phyloP scores from a whole-genome alignment of 2,329 filamentous ascomycete species.

The Exophiala aquamarina region DNA sequence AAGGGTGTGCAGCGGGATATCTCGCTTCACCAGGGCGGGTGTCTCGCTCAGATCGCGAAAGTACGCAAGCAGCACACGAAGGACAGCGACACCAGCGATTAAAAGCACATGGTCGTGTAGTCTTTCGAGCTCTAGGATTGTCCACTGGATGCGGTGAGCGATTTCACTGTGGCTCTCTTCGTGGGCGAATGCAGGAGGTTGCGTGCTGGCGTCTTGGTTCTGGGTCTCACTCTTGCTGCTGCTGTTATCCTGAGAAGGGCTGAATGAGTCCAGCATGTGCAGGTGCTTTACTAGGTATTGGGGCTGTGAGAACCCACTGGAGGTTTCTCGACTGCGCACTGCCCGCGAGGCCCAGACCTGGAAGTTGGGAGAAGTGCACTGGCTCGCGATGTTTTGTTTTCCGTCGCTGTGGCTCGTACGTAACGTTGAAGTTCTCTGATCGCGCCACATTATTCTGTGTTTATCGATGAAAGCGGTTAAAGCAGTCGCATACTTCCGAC shows the following conservation, averaged over 20 bases:
- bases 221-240: too few relatives aligned
- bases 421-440: slow-evolving; percentile 45
- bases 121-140: slow-evolving; percentile 88
- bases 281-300: too few relatives aligned
- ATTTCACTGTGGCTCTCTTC: too few relatives aligned
- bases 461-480: slow-evolving; percentile 80
- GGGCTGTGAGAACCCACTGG: too few relatives aligned
- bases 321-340: too few relatives aligned
- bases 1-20: slow-evolving; percentile 88
- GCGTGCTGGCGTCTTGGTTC: too few relatives aligned
- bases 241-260: too few relatives aligned
- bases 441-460: slow-evolving; percentile 77
- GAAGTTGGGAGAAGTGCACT: slow-evolving; percentile 37
- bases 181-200: too few relatives aligned
- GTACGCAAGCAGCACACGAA: slow-evolving; percentile 88
- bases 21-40: slow-evolving; percentile 86
- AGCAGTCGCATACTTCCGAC: slow-evolving; percentile 72
- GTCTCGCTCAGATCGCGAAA: slow-evolving; percentile 78
- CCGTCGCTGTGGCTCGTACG: too few relatives aligned
- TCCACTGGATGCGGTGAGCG: background rate
- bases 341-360: too few relatives aligned
- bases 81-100: slow-evolving; percentile 87
- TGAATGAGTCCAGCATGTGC: too few relatives aligned
- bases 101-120: slow-evolving; percentile 94
- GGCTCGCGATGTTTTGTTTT: too few relatives aligned